Evolutionary conservation across 495 filamentous ascomycete species (phyloP).

Genomic region (Podospora anserina): DNA sequence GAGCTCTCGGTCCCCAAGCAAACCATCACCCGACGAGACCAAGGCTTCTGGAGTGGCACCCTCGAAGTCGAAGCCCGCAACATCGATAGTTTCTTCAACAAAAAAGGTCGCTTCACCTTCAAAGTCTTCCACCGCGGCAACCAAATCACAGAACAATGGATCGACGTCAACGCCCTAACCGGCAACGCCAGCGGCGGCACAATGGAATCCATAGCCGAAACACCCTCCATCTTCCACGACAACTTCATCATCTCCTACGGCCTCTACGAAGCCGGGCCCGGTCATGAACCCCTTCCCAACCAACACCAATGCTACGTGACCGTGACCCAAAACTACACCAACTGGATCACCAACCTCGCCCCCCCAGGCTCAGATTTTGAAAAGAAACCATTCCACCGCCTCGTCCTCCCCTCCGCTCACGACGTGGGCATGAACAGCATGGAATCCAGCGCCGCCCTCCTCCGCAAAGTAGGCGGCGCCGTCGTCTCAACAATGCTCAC

Average conservation of each 20-base stretch:
- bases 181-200: slow-evolving; percentile 47
- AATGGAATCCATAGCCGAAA: slow-evolving; percentile 46
- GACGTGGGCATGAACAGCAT: slow-evolving; percentile 58
- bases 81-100: slow-evolving; percentile 44
- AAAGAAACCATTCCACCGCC: slow-evolving; percentile 41
- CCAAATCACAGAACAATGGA: slow-evolving; percentile 37
- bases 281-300: slow-evolving; percentile 43
- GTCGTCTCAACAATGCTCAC: slow-evolving; percentile 39
- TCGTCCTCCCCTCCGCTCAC: slow-evolving; percentile 49
- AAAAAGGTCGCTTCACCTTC: slow-evolving; percentile 48
- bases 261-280: slow-evolving; percentile 51
- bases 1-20: slow-evolving; percentile 46
- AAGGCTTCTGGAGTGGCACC: slow-evolving; percentile 38
- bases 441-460: slow-evolving; percentile 39
- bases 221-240: slow-evolving; percentile 39
- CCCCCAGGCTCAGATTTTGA: slow-evolving; percentile 42
- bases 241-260: slow-evolving; percentile 43
- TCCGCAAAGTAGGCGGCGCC: slow-evolving; percentile 38
- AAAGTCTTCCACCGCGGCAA: slow-evolving; percentile 41
- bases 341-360: slow-evolving; percentile 47
- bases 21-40: slow-evolving; percentile 32
- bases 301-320: slow-evolving; percentile 53
- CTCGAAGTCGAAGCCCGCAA: slow-evolving; percentile 48
- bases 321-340: slow-evolving; percentile 42
- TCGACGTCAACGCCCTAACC: slow-evolving; percentile 49